These are phyloP conservation scores for Aspergillus hiratsukae DNA, from an alignment of 2,329 filamentous ascomycete genomes.

Conservation along the genomic window DNA sequence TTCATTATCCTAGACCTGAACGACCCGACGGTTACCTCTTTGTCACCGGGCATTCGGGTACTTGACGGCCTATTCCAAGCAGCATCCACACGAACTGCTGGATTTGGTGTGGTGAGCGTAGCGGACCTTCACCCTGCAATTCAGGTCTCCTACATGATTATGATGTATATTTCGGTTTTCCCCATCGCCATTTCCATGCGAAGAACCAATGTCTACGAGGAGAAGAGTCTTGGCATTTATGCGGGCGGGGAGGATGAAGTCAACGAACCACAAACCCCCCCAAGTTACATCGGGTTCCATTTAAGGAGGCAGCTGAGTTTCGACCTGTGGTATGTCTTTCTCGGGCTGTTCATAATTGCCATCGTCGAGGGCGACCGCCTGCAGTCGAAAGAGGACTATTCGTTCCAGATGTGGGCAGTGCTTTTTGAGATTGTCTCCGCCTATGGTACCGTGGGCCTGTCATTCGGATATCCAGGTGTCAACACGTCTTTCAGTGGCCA, in stretches of 20 bases:
- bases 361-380: constrained; percentile 78
- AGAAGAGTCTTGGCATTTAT: constrained; percentile 61
- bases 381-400: constrained; percentile 53
- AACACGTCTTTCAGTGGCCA: constrained; percentile 80
- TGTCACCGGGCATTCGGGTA: constrained; percentile 71
- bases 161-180: constrained; percentile 99
- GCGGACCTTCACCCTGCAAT: constrained; percentile 79
- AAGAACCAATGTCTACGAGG: constrained; percentile 93
- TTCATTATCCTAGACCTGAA: constrained; percentile 90
- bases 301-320: constrained; percentile 91
- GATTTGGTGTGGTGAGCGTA: constrained; percentile 78
- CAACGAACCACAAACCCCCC: constrained; percentile 53
- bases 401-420: constrained; percentile 63
- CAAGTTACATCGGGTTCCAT: constrained; percentile 87
- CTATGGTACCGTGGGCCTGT: constrained; percentile 91
- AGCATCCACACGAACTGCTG: constrained; percentile 81
- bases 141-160: constrained; percentile 90
- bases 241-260: constrained; percentile 59
- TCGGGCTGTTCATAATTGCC: constrained; percentile 87
- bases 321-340: constrained; percentile 93
- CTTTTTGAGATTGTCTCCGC: constrained; percentile 87
- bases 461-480: constrained; percentile 70
- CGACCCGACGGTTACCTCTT: constrained; percentile 59
- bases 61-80: constrained; percentile 89
- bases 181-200: constrained; percentile 94